Evolutionary conservation across 257 asterid species (phyloP).

Genomic region (Solanum chmielewskii): DNA sequence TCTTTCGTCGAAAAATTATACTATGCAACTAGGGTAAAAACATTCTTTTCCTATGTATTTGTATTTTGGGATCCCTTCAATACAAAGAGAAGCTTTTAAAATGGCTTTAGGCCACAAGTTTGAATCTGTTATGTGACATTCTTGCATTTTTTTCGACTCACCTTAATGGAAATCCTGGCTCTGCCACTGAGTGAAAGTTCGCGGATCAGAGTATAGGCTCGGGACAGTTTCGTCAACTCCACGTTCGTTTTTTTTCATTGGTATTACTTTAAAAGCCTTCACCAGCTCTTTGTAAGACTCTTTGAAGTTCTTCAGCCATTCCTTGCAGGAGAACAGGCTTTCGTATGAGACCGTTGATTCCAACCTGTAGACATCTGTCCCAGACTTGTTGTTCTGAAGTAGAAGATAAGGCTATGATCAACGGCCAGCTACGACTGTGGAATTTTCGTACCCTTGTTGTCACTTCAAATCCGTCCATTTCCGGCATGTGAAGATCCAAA

Average conservation of each 20-base stretch:
- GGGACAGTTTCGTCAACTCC: background rate
- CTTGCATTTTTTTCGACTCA: background rate
- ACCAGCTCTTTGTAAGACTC: slow-evolving; percentile 19
- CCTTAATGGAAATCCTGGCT: background rate
- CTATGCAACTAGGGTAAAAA: background rate
- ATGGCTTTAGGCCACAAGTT: background rate
- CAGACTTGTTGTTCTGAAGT: slow-evolving; percentile 19
- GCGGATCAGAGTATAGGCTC: background rate
- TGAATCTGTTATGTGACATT: background rate
- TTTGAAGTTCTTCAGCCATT: slow-evolving; percentile 25
- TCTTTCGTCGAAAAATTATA: background rate
- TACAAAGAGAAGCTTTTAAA: background rate
- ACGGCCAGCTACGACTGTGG: slow-evolving; percentile 26
- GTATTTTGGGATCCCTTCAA: background rate
- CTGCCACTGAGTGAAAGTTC: background rate
- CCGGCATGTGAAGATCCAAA: slow-evolving; percentile 37
- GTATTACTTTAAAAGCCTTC: background rate
- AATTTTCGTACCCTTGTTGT: slow-evolving; percentile 25
- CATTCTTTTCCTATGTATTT: background rate
- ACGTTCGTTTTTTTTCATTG: background rate
- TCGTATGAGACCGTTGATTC: slow-evolving; percentile 30
- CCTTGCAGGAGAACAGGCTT: slow-evolving; percentile 32
- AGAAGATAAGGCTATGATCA: slow-evolving; percentile 26
- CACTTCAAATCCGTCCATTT: slow-evolving; percentile 38
- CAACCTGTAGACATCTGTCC: slow-evolving; percentile 23